Conservation (phyloP, 805 yeast genomes). For the Zygosaccharomyces bailii region DNA sequence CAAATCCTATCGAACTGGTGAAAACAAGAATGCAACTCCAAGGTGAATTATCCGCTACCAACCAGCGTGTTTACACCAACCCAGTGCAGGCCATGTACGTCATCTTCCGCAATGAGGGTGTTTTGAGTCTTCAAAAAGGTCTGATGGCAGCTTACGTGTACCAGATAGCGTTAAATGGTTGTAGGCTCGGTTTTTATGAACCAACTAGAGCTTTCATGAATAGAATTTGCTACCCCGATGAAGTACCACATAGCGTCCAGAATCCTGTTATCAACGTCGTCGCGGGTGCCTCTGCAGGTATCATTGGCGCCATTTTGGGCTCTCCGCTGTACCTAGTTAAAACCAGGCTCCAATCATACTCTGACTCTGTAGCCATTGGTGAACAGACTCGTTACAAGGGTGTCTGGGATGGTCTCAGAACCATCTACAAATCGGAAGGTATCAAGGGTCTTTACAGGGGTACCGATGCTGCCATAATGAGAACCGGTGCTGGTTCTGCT, state of each 20-base stretch:
- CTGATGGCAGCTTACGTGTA: constrained; percentile 83
- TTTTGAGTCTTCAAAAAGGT: constrained; percentile 87
- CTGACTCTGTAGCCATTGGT: constrained; percentile 66
- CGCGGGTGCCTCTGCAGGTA: constrained; percentile 82
- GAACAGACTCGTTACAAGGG: constrained; percentile 86
- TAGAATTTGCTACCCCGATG: constrained; percentile 47
- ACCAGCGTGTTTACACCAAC: constrained; percentile 64
- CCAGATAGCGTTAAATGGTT: constrained; percentile 89
- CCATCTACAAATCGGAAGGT: constrained; percentile 67
- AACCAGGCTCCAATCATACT: constrained; percentile 95
- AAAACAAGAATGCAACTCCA: constrained; percentile 96
- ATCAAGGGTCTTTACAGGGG: constrained; percentile 85
- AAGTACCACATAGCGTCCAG: constrained; percentile 49
- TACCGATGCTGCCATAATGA: constrained; percentile 86
- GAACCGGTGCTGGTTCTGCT: constrained; percentile 95
- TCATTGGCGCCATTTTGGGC: constrained; percentile 83
- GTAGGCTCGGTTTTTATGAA: constrained; percentile 91
- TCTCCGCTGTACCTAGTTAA: constrained; percentile 90
- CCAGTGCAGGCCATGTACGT: constrained; percentile 78
- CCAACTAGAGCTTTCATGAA: constrained; percentile 69
- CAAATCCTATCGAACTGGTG: constrained; percentile 92
- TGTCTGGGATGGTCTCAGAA: constrained; percentile 61
- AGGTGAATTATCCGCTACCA: constrained; percentile 71
- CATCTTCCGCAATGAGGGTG: constrained; percentile 77
- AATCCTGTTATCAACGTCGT: constrained; percentile 58